Conservation (phyloP, 495 filamentous ascomycete species). For the Cairneyella variabilis region DNA sequence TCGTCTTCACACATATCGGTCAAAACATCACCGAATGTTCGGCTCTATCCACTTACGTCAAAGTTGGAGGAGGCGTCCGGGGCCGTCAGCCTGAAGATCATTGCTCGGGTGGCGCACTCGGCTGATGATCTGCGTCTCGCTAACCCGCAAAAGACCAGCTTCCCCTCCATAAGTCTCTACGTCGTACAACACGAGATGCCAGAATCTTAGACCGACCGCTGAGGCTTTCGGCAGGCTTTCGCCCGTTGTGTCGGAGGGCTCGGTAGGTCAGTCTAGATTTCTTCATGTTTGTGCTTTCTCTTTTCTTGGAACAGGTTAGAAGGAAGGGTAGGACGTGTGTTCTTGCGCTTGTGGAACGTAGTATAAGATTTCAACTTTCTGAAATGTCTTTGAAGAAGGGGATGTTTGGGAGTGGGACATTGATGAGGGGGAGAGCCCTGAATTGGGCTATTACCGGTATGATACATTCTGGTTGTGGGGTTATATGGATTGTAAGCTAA, state of each 20-base stretch:
- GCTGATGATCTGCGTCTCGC: neutral
- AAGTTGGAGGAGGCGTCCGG: no score
- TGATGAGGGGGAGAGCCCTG: neutral
- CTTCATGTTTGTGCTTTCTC: no score
- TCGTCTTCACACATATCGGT: neutral
- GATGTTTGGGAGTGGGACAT: constrained; percentile 2
- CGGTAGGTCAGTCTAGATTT: no score
- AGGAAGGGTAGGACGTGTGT: no score
- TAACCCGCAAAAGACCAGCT: neutral
- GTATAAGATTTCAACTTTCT: no score
- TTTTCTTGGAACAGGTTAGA: no score
- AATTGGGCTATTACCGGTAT: constrained; percentile 15
- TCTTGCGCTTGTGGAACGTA: no score
- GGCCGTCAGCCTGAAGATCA: neutral
- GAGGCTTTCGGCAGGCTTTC: neutral
- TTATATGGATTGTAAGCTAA: neutral
- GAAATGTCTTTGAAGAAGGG: neutral
- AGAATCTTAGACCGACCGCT: no score
- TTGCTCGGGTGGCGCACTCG: neutral
- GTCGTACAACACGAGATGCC: no score
- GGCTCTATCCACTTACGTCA: neutral
- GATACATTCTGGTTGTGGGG: neutral
- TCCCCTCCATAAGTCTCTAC: no score
- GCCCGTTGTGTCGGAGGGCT: neutral
- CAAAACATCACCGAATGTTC: neutral